Percentiles rank a stretch among this genome's conserved stretches.
Evolutionary conservation across 2,329 filamentous ascomycete genomes (phyloP).

Genomic region (Fusarium cyanostomum): DNA sequence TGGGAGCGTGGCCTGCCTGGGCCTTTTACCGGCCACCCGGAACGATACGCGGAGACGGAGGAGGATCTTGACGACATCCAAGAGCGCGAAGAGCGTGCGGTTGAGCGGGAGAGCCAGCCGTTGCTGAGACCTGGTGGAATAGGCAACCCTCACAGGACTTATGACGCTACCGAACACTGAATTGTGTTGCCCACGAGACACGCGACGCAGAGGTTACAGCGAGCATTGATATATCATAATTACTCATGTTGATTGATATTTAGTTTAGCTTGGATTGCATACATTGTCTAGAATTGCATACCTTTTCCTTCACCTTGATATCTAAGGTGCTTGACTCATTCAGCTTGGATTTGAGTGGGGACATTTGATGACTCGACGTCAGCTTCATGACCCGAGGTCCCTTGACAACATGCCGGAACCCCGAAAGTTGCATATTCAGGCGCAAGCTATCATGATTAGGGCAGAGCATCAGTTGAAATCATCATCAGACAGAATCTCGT

Average conservation of each 20-base stretch:
- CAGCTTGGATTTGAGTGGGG: constrained; percentile 20
- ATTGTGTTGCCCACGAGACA: constrained; percentile 3
- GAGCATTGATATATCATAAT: constrained; percentile 39
- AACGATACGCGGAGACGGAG: constrained; percentile 61
- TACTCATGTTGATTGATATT: constrained; percentile 17
- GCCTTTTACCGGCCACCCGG: constrained; percentile 62
- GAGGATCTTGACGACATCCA: constrained; percentile 61
- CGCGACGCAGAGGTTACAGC: constrained; percentile 17
- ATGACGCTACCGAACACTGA: constrained; percentile 45
- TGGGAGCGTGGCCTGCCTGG: constrained; percentile 62
- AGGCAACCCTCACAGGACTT: constrained; percentile 55
- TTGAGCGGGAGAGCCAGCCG: constrained; percentile 60
- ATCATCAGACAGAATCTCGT: not conserved
- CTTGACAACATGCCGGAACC: not conserved
- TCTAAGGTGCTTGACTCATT: constrained; percentile 17
- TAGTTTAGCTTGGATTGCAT: constrained; percentile 27
- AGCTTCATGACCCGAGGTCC: not conserved
- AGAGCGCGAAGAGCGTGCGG: constrained; percentile 61
- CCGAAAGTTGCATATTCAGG: not conserved
- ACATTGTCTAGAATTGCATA: constrained; percentile 27
- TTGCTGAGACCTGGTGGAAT: constrained; percentile 61
- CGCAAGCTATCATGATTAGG: not conserved
- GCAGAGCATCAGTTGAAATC: not conserved
- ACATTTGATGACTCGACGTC: constrained; percentile 29
- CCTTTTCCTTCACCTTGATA: not conserved